Percentiles rank a stretch among this genome's conserved stretches.
These are phyloP conservation scores for Phytophthora citrophthora DNA, from an alignment of 352 stramenopile genomes.

Conservation along the genomic window DNA sequence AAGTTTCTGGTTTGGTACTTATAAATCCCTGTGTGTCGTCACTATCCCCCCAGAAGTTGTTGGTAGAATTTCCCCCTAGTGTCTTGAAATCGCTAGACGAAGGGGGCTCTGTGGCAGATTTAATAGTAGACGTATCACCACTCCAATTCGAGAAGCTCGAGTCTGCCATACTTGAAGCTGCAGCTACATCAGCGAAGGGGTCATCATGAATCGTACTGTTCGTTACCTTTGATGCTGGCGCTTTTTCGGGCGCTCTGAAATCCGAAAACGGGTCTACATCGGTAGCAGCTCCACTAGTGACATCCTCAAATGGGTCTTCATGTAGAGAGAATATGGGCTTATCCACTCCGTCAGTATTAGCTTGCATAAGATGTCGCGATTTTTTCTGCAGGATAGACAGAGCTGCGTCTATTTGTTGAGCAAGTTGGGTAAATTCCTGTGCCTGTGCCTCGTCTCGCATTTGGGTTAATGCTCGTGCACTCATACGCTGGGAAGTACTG, in stretches of 20 bases:
- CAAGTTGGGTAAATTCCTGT: conserved; percentile 29
- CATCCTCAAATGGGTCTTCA: conserved; percentile 11
- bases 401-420: conserved; percentile 42
- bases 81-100: neutral
- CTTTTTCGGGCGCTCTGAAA: conserved; percentile 14
- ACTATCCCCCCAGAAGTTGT: conserved; percentile 1
- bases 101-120: neutral
- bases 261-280: conserved; percentile 27
- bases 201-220: conserved; percentile 5
- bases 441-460: conserved; percentile 43
- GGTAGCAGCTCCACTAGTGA: conserved; percentile 1
- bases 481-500: conserved; percentile 53
- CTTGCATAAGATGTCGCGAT: neutral
- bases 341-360: neutral
- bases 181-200: conserved; percentile 17
- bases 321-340: conserved; percentile 10
- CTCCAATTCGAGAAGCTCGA: conserved; percentile 13
- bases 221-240: neutral
- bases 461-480: conserved; percentile 45
- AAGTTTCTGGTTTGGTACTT: neutral
- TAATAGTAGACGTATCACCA: neutral
- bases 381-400: conserved; percentile 42
- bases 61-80: neutral
- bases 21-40: neutral
- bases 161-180: neutral